Percentiles rank a stretch among this genome's conserved stretches.
These are phyloP conservation scores for Wickerhamia fluorescens DNA, from an alignment of 805 yeast species.

Conservation along the genomic window DNA sequence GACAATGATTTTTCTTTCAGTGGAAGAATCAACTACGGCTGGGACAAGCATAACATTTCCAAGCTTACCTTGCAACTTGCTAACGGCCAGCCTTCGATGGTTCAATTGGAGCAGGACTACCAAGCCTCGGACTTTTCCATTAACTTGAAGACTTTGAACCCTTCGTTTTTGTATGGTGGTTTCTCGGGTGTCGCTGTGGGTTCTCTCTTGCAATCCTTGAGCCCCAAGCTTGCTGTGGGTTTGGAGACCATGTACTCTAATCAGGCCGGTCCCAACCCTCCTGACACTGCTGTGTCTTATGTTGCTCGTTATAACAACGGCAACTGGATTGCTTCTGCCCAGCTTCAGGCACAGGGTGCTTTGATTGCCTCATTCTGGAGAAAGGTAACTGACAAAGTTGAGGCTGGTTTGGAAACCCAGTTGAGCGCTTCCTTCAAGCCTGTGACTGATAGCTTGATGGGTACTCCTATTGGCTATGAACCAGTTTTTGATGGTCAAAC, in stretches of 20 bases:
- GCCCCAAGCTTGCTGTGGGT: conserved; percentile 81
- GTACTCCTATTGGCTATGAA: conserved; percentile 74
- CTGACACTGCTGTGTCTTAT: conserved; percentile 86
- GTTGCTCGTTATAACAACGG: conserved; percentile 84
- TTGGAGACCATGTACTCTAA: conserved; percentile 86
- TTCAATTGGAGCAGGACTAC: conserved; percentile 93
- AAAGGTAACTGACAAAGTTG: conserved; percentile 85
- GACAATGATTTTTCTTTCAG: conserved; percentile 81
- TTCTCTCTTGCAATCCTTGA: conserved; percentile 81
- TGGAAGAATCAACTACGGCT: conserved; percentile 87
- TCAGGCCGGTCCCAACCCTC: conserved; percentile 59
- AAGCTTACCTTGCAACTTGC: conserved; percentile 86
- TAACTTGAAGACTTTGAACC: conserved; percentile 88
- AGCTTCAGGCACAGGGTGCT: conserved; percentile 89
- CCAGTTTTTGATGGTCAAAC: conserved; percentile 87
- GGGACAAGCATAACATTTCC: conserved; percentile 72
- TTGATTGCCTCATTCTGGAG: conserved; percentile 88
- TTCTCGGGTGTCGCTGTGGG: conserved; percentile 92
- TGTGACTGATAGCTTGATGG: conserved; percentile 66
- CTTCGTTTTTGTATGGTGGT: conserved; percentile 65
- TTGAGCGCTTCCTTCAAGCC: conserved; percentile 71
- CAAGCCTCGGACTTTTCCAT: conserved; percentile 84
- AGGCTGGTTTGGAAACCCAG: conserved; percentile 89
- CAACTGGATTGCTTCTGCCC: conserved; percentile 91
- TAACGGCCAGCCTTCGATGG: conserved; percentile 84